phyloP scores from a whole-genome alignment of 257 asterid genomes.

The Mentha longifolia region DNA sequence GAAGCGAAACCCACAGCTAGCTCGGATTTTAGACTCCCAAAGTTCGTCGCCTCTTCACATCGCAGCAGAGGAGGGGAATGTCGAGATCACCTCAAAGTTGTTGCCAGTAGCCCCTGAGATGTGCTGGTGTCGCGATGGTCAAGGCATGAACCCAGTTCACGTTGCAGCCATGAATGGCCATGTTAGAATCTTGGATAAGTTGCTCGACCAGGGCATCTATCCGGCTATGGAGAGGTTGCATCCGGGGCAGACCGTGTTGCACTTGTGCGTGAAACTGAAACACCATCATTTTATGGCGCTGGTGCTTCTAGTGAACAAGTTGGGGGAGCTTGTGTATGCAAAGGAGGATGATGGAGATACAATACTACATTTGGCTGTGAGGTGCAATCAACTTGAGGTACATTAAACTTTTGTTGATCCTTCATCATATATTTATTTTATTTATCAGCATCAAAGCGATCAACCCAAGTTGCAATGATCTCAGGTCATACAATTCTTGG shows the following conservation, averaged over 20 bases:
- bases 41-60: not conserved
- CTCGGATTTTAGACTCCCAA: not conserved
- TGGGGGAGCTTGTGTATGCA: not conserved
- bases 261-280: not conserved
- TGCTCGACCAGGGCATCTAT: fast-evolving
- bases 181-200: not conserved
- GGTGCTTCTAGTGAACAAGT: not conserved
- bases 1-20: not conserved
- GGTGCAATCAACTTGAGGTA: not conserved
- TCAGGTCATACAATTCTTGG: not conserved
- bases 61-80: not conserved
- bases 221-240: not conserved
- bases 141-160: constrained; percentile 1
- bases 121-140: not conserved
- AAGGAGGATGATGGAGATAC: not conserved
- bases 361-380: not conserved
- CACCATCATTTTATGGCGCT: not conserved
- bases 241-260: not conserved
- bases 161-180: not conserved
- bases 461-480: no score
- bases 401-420: no score
- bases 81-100: not conserved
- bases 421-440: no score
- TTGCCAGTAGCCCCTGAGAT: not conserved
- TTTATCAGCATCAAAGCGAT: no score